Evolutionary conservation across 2,329 filamentous ascomycete genomes (phyloP).

Genomic region (Tricladium varicosporioides): DNA sequence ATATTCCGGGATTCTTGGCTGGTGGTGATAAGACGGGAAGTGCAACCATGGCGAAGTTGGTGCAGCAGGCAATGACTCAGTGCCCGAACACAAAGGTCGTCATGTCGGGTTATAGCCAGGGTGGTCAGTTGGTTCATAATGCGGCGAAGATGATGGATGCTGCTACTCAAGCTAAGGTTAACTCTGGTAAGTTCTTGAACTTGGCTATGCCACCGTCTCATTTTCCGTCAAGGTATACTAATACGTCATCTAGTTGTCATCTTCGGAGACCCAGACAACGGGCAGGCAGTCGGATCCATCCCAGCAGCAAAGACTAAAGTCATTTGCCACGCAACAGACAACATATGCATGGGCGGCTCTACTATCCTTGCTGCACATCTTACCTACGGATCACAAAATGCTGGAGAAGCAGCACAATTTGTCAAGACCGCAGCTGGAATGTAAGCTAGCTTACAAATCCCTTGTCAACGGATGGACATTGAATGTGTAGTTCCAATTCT

Average conservation of each 20-base stretch:
- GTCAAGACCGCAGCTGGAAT: neutral
- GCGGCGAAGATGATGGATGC: slow-evolving; percentile 14
- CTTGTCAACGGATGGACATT: neutral
- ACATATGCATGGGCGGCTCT: slow-evolving; percentile 22
- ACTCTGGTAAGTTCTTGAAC: slow-evolving; percentile 15
- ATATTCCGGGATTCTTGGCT: slow-evolving; percentile 24
- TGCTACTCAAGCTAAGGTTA: slow-evolving; percentile 17
- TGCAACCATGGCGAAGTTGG: slow-evolving; percentile 35
- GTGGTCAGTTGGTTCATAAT: slow-evolving; percentile 24
- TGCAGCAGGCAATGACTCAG: slow-evolving; percentile 14
- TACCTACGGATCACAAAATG: slow-evolving; percentile 50
- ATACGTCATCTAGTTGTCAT: slow-evolving; percentile 21
- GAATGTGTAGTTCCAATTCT: neutral
- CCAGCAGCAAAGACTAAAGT: slow-evolving; percentile 21
- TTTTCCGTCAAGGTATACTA: too few species aligned
- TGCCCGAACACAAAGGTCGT: slow-evolving; percentile 24
- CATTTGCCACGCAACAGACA: slow-evolving; percentile 27
- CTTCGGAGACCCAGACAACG: slow-evolving; percentile 29
- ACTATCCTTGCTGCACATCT: slow-evolving; percentile 20
- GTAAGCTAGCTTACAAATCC: neutral
- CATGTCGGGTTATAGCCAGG: slow-evolving; percentile 23
- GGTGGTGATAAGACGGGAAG: slow-evolving; percentile 44
- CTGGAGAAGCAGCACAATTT: neutral
- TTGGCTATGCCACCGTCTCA: neutral
- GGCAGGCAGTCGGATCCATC: slow-evolving; percentile 19